A percentile compares a stretch with the other conserved stretches of the same genome.
Conservation (phyloP, 2,329 filamentous ascomycete genomes). For the Acrodontium crateriforme region DNA sequence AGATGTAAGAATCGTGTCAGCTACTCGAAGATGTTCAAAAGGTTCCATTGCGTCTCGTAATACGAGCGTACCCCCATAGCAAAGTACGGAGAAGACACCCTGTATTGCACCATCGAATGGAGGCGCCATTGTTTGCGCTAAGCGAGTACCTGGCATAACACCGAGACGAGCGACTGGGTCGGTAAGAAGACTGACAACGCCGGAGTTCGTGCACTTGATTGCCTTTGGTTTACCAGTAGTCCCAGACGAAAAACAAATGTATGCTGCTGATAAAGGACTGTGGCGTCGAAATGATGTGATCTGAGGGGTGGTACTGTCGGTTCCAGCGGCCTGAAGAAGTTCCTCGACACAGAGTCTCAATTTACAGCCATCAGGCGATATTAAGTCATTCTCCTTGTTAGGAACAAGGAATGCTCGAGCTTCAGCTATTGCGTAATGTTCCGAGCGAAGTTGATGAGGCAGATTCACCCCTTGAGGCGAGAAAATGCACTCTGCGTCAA, state of each 20-base stretch:
- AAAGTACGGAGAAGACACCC: slow-evolving; percentile 1
- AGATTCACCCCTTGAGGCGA: slow-evolving; percentile 1
- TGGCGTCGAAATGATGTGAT: too few species aligned
- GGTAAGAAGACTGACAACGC: slow-evolving; percentile 1
- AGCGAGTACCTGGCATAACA: neutral
- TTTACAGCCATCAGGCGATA: slow-evolving; percentile 1
- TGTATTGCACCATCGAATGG: slow-evolving; percentile 3
- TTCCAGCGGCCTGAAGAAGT: neutral
- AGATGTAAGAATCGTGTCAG: neutral
- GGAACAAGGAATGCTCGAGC: slow-evolving; percentile 1
- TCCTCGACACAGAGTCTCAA: slow-evolving; percentile 1
- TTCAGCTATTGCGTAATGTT: slow-evolving; percentile 1
- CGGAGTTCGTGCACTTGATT: slow-evolving; percentile 1
- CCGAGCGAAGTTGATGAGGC: slow-evolving; percentile 1
- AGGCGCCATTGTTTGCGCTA: slow-evolving; percentile 2
- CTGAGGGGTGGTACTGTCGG: neutral
- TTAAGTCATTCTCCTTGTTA: neutral
- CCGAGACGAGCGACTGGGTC: neutral
- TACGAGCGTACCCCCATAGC: neutral
- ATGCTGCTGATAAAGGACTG: slow-evolving; percentile 1
- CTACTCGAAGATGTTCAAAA: slow-evolving; percentile 1
- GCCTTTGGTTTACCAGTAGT: slow-evolving; percentile 3
- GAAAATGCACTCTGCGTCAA: slow-evolving; percentile 2
- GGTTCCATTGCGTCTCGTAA: neutral
- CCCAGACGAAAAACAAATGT: slow-evolving; percentile 3